phyloP scores from a whole-genome alignment of 2,329 filamentous ascomycete species.

The Ophiognomonia clavigignenti-juglandacearum region DNA sequence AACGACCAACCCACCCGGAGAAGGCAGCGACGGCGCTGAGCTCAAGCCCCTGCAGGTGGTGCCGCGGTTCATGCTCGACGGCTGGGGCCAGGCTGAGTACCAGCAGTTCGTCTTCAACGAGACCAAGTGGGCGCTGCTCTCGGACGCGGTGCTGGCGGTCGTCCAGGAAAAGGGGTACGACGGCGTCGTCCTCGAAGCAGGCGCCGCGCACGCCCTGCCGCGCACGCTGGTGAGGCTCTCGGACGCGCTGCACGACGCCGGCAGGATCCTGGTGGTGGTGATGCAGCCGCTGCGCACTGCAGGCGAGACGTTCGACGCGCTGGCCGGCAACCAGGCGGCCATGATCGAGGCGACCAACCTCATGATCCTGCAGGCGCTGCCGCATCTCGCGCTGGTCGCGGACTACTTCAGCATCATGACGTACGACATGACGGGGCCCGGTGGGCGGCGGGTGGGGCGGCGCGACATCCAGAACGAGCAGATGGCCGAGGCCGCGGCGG shows the following conservation, averaged over 20 bases:
- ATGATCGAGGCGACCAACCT: slow-evolving; percentile 2
- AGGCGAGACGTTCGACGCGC: slow-evolving; percentile 5
- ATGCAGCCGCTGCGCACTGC: slow-evolving; percentile 15
- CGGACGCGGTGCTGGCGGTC: slow-evolving; percentile 12
- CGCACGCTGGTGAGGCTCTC: slow-evolving; percentile 15
- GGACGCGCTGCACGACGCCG: slow-evolving; percentile 9
- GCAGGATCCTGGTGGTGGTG: slow-evolving; percentile 18
- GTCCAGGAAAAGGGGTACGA: slow-evolving; percentile 17
- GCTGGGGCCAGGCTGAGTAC: slow-evolving; percentile 18
- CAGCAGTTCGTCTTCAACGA: slow-evolving; percentile 18
- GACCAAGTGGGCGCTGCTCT: slow-evolving; percentile 17
- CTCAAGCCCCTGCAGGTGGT: slow-evolving; percentile 12
- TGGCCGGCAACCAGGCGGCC: background rate
- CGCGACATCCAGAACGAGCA: background rate
- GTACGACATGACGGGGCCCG: slow-evolving; percentile 19
- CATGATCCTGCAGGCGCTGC: slow-evolving; percentile 13
- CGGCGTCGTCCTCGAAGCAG: slow-evolving; percentile 20
- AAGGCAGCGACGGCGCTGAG: background rate
- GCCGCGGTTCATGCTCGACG: slow-evolving; percentile 20
- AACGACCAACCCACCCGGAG: background rate
- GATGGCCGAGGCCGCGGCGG: slow-evolving; percentile 1
- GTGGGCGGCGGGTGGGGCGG: slow-evolving; percentile 10
- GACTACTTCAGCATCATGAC: slow-evolving; percentile 22
- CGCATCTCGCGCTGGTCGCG: slow-evolving; percentile 14
- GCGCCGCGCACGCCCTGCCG: slow-evolving; percentile 16